Percentiles rank a stretch among this genome's conserved stretches.
phyloP scores from a whole-genome alignment of 1,139 yeast species.

The Geotrichum carabidarum region DNA sequence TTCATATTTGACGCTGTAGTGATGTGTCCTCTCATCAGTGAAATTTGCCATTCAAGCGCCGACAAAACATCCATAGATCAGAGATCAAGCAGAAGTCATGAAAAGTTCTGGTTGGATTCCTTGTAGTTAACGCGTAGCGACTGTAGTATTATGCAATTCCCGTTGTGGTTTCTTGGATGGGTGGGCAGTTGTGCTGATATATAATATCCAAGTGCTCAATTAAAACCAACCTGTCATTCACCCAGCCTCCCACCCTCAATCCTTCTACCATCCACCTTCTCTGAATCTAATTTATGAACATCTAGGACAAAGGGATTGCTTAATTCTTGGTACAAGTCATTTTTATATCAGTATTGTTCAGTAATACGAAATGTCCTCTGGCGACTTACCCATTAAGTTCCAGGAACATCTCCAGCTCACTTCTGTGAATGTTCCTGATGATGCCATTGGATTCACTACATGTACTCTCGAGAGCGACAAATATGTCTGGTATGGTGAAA shows the following conservation, averaged over 20 bases:
- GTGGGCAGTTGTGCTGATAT: no score
- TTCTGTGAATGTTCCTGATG: conserved; percentile 74
- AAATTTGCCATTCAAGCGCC: no score
- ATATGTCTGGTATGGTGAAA: conserved; percentile 51
- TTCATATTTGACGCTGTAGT: background rate
- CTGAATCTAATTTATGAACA: background rate
- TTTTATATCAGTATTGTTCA: background rate
- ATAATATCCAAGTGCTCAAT: background rate
- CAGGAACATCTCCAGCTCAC: conserved; percentile 90
- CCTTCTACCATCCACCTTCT: conserved; percentile 1
- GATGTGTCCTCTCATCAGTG: background rate
- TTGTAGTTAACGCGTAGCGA: background rate
- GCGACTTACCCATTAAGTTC: conserved; percentile 91
- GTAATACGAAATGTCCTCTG: conserved; percentile 12
- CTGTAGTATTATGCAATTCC: background rate
- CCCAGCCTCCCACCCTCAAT: background rate
- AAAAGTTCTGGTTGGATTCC: no score
- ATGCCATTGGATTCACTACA: conserved; percentile 84
- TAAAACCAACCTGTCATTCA: conserved; percentile 2
- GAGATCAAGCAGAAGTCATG: no score
- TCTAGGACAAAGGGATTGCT: background rate
- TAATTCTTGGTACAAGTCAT: background rate
- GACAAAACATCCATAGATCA: no score
- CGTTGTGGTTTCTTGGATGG: background rate
- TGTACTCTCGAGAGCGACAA: conserved; percentile 91